Base-by-base conservation (phyloP, 2,329 filamentous ascomycete species). In the Phoma sp. region DNA sequence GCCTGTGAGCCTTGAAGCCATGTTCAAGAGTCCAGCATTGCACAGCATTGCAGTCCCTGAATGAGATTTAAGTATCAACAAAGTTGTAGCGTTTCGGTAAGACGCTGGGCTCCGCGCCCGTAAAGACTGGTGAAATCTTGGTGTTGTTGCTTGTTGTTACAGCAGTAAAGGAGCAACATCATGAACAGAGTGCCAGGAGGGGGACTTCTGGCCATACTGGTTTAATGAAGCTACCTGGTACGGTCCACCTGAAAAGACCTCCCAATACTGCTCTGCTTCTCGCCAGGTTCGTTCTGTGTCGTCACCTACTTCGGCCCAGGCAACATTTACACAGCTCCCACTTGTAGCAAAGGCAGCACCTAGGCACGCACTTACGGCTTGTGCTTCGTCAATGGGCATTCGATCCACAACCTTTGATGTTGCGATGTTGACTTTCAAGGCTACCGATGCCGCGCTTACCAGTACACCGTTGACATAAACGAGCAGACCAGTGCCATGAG, bases 381-480 rank as follows among this genome's bases (percentile, higher is more conserved):
- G 18, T 7, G 24, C 7, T 13, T 38, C 39, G 7, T 32, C 25
- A 7, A 43, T 25, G 6, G 39, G 32, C 25, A 43, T 11, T 6
- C 25, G 39, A 4, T 42, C 24, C 10, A 50, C 43, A 7, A 55
- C 42, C 13, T 51, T 23, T 10, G 53, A 32, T 9, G 53, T 53
- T 4, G 59, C 53, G 23, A 54, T 30, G 18, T 57, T 53, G 38
- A 48, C 46, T 18, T 49, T 23, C 7, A 58, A 45, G 2, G 37
- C 47, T 42, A 36, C 43, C 0, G 3, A 18, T 8, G 47, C 39
- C 11, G 47, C 47, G 24, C 39, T 43, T 7, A 43, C 43, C 5
- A 50, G 39, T 2, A 24, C 14, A 8, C 47, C 39, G 33, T 50
- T 50, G 32, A 50, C n/a, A 9, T 37, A 50, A 2, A 50, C 47